Percentiles rank a stretch among this genome's conserved stretches.
Evolutionary conservation across 2,329 filamentous ascomycete genomes (phyloP).

Genomic region (Furcasterigmium furcatum): DNA sequence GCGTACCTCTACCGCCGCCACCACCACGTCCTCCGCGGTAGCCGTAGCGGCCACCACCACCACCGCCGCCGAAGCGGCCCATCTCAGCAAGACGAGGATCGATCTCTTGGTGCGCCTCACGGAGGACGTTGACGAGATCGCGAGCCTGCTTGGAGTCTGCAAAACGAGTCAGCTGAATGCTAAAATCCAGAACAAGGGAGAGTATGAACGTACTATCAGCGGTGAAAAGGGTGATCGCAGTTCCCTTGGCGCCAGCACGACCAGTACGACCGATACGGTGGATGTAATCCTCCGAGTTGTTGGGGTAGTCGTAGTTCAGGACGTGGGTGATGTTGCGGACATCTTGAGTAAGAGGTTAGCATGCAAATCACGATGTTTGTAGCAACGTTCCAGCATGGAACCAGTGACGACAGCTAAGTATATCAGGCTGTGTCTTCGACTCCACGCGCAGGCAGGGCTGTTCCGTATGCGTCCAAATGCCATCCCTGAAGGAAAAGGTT

Average conservation of each 20-base stretch:
- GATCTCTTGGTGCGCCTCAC: slow-evolving; percentile 97
- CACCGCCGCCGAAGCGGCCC: slow-evolving; percentile 85
- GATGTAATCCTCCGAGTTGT: slow-evolving; percentile 98
- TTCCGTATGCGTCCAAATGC: slow-evolving; percentile 56
- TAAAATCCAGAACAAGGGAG: background rate
- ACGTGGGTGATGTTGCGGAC: slow-evolving; percentile 99
- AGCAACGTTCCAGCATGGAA: slow-evolving; percentile 61
- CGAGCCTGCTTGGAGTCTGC: slow-evolving; percentile 90
- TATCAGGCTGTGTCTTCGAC: slow-evolving; percentile 51
- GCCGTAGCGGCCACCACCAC: slow-evolving; percentile 70
- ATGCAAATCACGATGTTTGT: slow-evolving; percentile 51
- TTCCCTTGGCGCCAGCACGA: slow-evolving; percentile 90
- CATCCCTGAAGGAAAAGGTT: slow-evolving; percentile 42
- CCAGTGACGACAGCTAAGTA: slow-evolving; percentile 42
- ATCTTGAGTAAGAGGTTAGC: slow-evolving; percentile 85
- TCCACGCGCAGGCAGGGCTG: slow-evolving; percentile 56
- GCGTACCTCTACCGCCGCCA: slow-evolving; percentile 46
- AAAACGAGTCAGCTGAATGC: background rate
- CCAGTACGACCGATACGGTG: slow-evolving; percentile 96
- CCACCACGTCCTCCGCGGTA: slow-evolving; percentile 62
- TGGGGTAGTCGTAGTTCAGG: slow-evolving; percentile 99
- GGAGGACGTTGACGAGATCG: slow-evolving; percentile 89
- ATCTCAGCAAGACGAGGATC: slow-evolving; percentile 95
- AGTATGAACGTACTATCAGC: slow-evolving; percentile 81
- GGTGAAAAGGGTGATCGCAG: slow-evolving; percentile 97